Evolutionary conservation across 139 green algal species (phyloP), one percentile per base, ranked within the genome.

Genomic region (Chlamydomonas incerta): DNA sequence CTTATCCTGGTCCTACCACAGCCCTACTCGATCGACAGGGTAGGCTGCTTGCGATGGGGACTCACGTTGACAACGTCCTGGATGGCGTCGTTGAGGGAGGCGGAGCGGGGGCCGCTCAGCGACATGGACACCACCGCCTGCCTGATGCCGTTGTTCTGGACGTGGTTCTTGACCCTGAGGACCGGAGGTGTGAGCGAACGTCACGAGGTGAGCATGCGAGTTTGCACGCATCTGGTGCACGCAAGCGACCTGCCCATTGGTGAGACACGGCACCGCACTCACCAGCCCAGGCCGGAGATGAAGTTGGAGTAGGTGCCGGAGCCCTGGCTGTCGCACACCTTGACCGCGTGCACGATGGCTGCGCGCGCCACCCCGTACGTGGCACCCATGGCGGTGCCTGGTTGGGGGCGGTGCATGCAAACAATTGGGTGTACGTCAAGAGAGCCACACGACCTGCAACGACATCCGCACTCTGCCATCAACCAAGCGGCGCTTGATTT

Each of bases 301-400:
- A 96, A 90, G 81, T 91, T 87, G 47, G 75, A 90, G 81, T 91
- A 95, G 66, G 66, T 80, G 13, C 92, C 93, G 72, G 70, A 80
- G 68, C 87, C 90, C 21, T 60, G 31, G 23, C 50, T 50, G 57
- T 83, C 90, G 28, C 91, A 33, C 5, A 88, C 90, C 87, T 93
- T 93, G 63, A 94, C 88, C 33, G 91, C 80, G 77, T 95, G 92
- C 2, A 95, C 87, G 13, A 81, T 93, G n/a, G 91, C 93, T n/a
- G 85, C 86, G 55, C 93, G 93, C 5, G 94, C 94, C 18, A 97
- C 90, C 23, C 94, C 94, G 81, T 94, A 92, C 13, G 79, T 91
- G 18, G 71, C 62, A 14, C 94, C 94, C 2, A 89, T 75, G 21
- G 90, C 90, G 2, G 87, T 95, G 46, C 85, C 94, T 69, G 47